Base-by-base conservation (phyloP, 345 rosid genomes). In the Arabis hirsuta region DNA sequence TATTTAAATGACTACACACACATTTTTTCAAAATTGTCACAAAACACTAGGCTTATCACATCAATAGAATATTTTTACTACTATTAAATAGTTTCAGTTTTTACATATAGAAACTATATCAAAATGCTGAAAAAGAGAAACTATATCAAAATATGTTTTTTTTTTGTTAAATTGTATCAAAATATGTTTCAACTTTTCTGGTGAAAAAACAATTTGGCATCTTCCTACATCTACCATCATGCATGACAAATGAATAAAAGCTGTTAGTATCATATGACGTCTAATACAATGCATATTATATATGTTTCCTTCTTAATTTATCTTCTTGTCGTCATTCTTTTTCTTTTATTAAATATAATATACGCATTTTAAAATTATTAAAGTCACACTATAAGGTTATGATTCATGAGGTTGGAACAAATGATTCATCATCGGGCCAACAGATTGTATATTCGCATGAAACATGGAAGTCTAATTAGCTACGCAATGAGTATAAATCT, bases 401-500 rank as follows among this genome's bases (percentile, higher is more conserved):
- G 41, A 56, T 69, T 57, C 55, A 34, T 53, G 10, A 44, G 55
- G 68, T 48, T 14, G 26, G 42, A 61, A 43, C 47, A 43, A 51
- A 71, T 58, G 50, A 71, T 64, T 41, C 57, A 52, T 71, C 62
- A 63, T 69, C 34, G 48, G 67, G 55, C 61, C 72, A 77, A 34
- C 80, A 71, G 12, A 64, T 77, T 71, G 8, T 71, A 71, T 58
- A 65, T 65, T 59, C 46, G 67, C 80, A 77, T 77, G 72, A 56
- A 48, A 56, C 58, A 71, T 51, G 80, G 44, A 42, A 7, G 55
- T 41, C 45, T 70, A 50, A 44, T 50, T 56, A 70, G 34, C 47
- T 48, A 48, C 41, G 3, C 43, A 64, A 24, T 44, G n/a, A 45
- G 41, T 58, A 36, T 9, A 46, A 36, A 41, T 57, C 50, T 36